A percentile compares a stretch with the other conserved stretches of the same genome.
Conservation (phyloP, 148 eudicot genomes). For the Diospyros lotus region DNA sequence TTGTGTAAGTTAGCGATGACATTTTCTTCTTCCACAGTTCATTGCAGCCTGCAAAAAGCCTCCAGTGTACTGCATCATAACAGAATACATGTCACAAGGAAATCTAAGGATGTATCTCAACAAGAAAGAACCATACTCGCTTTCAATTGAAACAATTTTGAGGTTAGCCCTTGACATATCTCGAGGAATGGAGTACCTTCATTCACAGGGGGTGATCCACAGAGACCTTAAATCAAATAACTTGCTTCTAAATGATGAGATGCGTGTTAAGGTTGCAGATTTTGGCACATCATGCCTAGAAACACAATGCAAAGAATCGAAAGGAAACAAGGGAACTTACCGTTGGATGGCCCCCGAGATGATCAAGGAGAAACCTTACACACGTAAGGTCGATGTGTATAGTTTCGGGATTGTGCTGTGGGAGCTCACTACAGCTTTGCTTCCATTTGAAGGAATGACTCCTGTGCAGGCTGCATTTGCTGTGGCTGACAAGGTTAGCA, state of each 20-base stretch:
- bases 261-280: slow-evolving; percentile 96
- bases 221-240: slow-evolving; percentile 89
- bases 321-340: slow-evolving; percentile 95
- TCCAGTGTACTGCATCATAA: slow-evolving; percentile 94
- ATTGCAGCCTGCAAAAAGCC: slow-evolving; percentile 98
- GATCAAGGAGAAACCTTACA: slow-evolving; percentile 84
- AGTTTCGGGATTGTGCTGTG: slow-evolving; percentile 95
- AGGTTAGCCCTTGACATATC: slow-evolving; percentile 95
- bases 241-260: slow-evolving; percentile 85
- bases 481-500: slow-evolving; percentile 79
- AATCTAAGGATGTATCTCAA: slow-evolving; percentile 93
- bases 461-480: slow-evolving; percentile 99
- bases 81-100: slow-evolving; percentile 99
- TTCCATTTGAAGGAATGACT: slow-evolving; percentile 98
- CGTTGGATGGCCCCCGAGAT: slow-evolving; percentile 99
- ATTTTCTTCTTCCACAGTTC: slow-evolving; percentile 47
- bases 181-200: slow-evolving; percentile 93
- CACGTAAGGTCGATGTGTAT: slow-evolving; percentile 89
- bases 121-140: slow-evolving; percentile 95
- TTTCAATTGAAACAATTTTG: slow-evolving; percentile 76
- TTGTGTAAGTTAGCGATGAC: neutral
- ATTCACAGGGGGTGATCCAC: slow-evolving; percentile 96
- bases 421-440: slow-evolving; percentile 95
- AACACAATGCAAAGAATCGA: slow-evolving; percentile 72
- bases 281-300: slow-evolving; percentile 96